A percentile compares a stretch with the other conserved stretches of the same genome.
phyloP scores from a whole-genome alignment of 2,329 filamentous ascomycete genomes.

The Rutstroemia sydowiana region DNA sequence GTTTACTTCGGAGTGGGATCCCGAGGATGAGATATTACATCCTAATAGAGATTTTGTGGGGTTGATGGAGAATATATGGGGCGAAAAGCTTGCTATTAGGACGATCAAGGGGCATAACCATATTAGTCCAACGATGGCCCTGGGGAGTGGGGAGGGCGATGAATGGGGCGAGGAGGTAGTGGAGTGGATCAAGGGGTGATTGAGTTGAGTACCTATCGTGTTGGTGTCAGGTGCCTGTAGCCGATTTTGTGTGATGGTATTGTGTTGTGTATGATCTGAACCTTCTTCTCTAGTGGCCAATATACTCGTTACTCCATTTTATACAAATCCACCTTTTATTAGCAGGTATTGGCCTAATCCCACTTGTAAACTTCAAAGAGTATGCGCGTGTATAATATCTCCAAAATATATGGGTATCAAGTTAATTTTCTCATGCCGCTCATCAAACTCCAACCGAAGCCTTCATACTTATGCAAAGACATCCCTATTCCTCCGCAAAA shows the following conservation, averaged over 20 bases:
- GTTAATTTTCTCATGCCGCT: neutral
- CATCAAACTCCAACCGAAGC: conserved; percentile 6
- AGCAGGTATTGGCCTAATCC: too few relatives aligned
- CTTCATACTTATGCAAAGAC: neutral
- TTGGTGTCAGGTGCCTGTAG: too few relatives aligned
- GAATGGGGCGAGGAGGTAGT: conserved; percentile 25
- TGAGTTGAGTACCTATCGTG: too few relatives aligned
- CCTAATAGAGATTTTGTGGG: conserved; percentile 24
- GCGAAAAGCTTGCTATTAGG: conserved; percentile 16
- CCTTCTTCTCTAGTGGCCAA: too few relatives aligned
- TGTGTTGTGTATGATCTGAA: too few relatives aligned
- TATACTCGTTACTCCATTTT: too few relatives aligned
- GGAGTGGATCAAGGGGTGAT: conserved; percentile 21
- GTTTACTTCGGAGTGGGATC: conserved; percentile 24
- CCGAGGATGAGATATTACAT: conserved; percentile 25
- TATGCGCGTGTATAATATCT: too few relatives aligned
- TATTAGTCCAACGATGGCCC: conserved; percentile 22
- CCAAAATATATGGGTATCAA: too few relatives aligned
- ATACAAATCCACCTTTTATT: too few relatives aligned
- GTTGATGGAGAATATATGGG: conserved; percentile 21
- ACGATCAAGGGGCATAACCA: conserved; percentile 27
- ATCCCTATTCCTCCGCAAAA: conserved; percentile 37
- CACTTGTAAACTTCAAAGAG: too few relatives aligned
- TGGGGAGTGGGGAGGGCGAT: conserved; percentile 26
- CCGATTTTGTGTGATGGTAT: too few relatives aligned